These are phyloP conservation scores for Ceraceosorus guamensis DNA, from an alignment of 1,284 basidiomycete genomes.

Conservation along the genomic window DNA sequence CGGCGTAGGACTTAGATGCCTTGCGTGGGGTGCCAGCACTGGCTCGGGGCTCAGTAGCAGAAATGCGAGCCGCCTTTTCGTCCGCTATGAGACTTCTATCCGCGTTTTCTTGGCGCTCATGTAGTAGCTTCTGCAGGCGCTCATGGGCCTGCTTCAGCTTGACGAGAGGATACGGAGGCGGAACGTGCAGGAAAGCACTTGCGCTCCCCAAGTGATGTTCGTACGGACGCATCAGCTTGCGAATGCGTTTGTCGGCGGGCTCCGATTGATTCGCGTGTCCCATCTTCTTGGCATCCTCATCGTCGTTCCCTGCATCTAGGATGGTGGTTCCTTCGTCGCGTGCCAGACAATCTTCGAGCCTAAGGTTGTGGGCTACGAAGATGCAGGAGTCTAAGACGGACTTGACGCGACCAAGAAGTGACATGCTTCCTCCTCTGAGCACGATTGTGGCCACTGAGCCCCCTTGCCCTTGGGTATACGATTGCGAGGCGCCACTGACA, in stretches of 20 bases:
- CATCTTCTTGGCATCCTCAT: too few species aligned
- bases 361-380: conserved; percentile 80
- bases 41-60: too few species aligned
- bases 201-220: conserved; percentile 64
- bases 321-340: conserved; percentile 62
- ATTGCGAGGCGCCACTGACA: background rate
- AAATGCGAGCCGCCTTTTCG: too few species aligned
- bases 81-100: too few species aligned
- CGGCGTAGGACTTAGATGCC: too few species aligned
- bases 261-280: too few species aligned
- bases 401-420: conserved; percentile 76
- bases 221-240: too few species aligned
- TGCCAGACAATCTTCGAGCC: conserved; percentile 88
- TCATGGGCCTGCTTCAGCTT: conserved; percentile 63
- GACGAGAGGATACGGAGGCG: conserved; percentile 75
- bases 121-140: background rate
- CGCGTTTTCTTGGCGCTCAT: background rate
- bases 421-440: conserved; percentile 76
- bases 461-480: too few species aligned
- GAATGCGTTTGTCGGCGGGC: too few species aligned
- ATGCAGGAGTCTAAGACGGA: conserved; percentile 83
- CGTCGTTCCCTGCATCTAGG: background rate
- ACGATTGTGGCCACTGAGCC: conserved; percentile 86
- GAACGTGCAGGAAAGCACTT: conserved; percentile 79
- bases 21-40: too few species aligned